Conservation (phyloP, 23 red algal genomes). For the Gracilariopsis chorda region DNA sequence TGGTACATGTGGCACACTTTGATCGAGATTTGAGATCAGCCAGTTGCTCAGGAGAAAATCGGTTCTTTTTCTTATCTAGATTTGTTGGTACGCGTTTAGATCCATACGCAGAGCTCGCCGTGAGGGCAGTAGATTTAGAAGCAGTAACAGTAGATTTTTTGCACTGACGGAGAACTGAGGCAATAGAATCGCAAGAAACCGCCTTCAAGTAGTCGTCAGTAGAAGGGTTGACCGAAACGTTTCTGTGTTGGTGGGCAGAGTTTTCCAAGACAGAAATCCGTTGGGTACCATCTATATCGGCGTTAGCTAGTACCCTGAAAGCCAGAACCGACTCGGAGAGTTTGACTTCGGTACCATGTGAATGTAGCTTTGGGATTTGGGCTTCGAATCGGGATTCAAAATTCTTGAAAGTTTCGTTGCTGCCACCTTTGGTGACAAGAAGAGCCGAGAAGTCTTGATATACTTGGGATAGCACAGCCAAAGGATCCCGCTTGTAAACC, state of each 20-base stretch:
- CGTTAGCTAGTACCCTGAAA: not conserved
- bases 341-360: not conserved
- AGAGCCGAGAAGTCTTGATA: not conserved
- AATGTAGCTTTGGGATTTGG: not conserved
- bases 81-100: no score
- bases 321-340: not conserved
- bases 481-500: not conserved
- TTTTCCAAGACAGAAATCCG: not conserved
- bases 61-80: no score
- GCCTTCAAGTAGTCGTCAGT: slow-evolving; percentile 34
- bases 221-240: not conserved
- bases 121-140: no score
- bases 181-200: not conserved
- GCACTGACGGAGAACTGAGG: slow-evolving; percentile 8
- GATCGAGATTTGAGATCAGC: not conserved
- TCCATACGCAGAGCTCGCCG: no score
- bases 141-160: no score
- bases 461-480: not conserved
- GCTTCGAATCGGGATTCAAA: slow-evolving; percentile 1
- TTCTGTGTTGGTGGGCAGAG: not conserved
- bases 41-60: not conserved
- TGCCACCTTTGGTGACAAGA: not conserved
- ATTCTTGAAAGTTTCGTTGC: not conserved
- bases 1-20: not conserved
- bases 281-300: not conserved